A percentile compares a stretch with the other conserved stretches of the same genome.
Conservation (phyloP, 2,329 filamentous ascomycete genomes). For the Talaromyces sp. region DNA sequence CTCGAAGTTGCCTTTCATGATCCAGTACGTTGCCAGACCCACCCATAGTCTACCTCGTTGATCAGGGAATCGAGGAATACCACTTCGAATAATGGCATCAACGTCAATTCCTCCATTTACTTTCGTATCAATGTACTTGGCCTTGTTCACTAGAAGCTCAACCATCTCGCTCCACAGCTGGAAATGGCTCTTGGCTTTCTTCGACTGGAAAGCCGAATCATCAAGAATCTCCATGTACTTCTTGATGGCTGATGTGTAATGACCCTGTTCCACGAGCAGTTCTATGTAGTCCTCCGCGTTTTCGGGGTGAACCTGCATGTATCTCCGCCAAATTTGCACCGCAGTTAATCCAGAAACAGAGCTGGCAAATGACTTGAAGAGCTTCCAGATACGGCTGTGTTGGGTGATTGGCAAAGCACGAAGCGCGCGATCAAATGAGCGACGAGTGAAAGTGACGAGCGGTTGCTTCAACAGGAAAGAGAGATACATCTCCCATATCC, state of each 20-base stretch:
- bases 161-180: conserved; percentile 98
- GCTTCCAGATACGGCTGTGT: conserved; percentile 89
- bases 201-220: conserved; percentile 84
- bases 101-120: conserved; percentile 81
- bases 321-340: conserved; percentile 87
- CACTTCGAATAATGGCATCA: conserved; percentile 86
- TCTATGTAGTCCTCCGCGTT: conserved; percentile 94
- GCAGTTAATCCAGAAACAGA: conserved; percentile 86
- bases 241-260: conserved; percentile 86
- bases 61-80: conserved; percentile 83
- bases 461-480: conserved; percentile 85
- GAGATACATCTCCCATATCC: conserved; percentile 97
- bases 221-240: conserved; percentile 90
- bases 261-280: conserved; percentile 70
- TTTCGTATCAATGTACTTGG: conserved; percentile 74
- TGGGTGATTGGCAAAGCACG: conserved; percentile 89
- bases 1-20: conserved; percentile 86
- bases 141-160: conserved; percentile 85
- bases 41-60: conserved; percentile 94
- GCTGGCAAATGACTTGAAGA: conserved; percentile 86
- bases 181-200: conserved; percentile 89
- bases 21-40: conserved; percentile 93
- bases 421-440: conserved; percentile 86
- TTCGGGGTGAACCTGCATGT: conserved; percentile 96
- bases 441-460: conserved; percentile 78